Evolutionary conservation across 2,329 filamentous ascomycete genomes (phyloP).

Genomic region (Fusarium luffae): DNA sequence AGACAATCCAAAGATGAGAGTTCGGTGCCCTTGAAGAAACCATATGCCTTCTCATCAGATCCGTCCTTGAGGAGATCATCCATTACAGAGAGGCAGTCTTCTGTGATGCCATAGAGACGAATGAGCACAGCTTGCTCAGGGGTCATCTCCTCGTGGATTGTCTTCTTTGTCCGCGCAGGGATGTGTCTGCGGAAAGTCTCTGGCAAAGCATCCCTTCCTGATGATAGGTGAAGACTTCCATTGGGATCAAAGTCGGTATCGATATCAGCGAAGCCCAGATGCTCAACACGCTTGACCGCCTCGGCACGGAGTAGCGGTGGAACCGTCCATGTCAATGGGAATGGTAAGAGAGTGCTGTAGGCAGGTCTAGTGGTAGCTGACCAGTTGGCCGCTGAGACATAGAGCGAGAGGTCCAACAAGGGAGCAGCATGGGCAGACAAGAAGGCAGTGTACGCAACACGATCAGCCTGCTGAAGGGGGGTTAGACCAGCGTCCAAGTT

Average conservation of each 20-base stretch:
- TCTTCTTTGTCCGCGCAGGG: conserved; percentile 61
- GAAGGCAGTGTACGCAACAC: conserved; percentile 71
- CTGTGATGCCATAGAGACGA: conserved; percentile 77
- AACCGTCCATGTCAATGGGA: conserved; percentile 88
- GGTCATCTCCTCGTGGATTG: conserved; percentile 70
- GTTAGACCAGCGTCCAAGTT: conserved; percentile 56
- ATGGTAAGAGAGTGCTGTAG: conserved; percentile 82
- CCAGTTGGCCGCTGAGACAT: conserved; percentile 92
- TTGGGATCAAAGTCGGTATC: conserved; percentile 67
- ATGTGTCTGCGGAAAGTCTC: conserved; percentile 55
- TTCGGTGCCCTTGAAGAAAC: conserved; percentile 46
- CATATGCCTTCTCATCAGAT: conserved; percentile 41
- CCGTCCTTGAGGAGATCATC: conserved; percentile 61
- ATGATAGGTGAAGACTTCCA: conserved; percentile 51
- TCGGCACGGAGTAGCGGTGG: conserved; percentile 77
- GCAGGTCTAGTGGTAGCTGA: conserved; percentile 78
- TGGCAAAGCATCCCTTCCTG: conserved; percentile 53
- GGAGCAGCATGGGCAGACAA: conserved; percentile 79
- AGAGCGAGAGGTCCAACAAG: conserved; percentile 87
- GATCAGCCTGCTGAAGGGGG: conserved; percentile 57
- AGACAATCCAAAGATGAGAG: conserved; percentile 75
- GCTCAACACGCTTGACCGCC: conserved; percentile 76
- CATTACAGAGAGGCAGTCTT: conserved; percentile 77
- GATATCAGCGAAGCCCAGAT: conserved; percentile 75
- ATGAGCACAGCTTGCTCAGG: conserved; percentile 80